Base-by-base conservation (phyloP, 352 stramenopile genomes). In the Globisporangium cederbergense region DNA sequence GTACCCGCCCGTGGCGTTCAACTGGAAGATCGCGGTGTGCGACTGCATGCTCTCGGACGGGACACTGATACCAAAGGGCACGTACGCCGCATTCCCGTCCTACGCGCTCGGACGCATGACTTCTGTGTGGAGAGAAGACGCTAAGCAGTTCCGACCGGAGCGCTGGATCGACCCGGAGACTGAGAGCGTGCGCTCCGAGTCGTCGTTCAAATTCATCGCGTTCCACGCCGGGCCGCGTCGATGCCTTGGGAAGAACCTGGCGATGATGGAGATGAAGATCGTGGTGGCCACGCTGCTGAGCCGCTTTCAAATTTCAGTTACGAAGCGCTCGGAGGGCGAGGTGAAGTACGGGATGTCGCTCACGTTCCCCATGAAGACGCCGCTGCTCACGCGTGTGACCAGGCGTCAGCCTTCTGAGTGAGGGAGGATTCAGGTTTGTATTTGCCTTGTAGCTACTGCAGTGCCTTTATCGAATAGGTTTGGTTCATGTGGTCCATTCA, bases 261-360 rank as follows among this genome's bases (percentile, higher is more conserved):
- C 79, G 13, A 58, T 86, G 58, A 51, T 86, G 32, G 67, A 89
- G 57, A 73, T 85, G 22, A 85, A 88, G 62, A 67, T 78, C 16
- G 58, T 75, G 42, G n/a, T 77, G 1, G 64, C 63, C 6, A 70
- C 58, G 14, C 11, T 89, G 28, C 55, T 62, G 4, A 46, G 50
- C 7, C 59, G 66, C 43, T 87, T 80, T 40, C 42, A 67, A 14
- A 76, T 86, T 25, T 7, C 28, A 16, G 22, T 56, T 16, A 36
- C 46, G 14, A 38, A 34, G 3, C 34, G 49, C 13, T 11, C 9
- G 36, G 30, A 42, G 13, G 49, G 49, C 5, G 49, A 55, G 18
- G 38, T 70, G 8, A 58, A n/a, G 28, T 72, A 70, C 55, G 54
- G 40, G 10, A 30, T 47, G 18, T 68, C 60, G 65, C 49, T 68